phyloP scores from a whole-genome alignment of 805 yeast genomes.

The Starmerella gropengiesseri region DNA sequence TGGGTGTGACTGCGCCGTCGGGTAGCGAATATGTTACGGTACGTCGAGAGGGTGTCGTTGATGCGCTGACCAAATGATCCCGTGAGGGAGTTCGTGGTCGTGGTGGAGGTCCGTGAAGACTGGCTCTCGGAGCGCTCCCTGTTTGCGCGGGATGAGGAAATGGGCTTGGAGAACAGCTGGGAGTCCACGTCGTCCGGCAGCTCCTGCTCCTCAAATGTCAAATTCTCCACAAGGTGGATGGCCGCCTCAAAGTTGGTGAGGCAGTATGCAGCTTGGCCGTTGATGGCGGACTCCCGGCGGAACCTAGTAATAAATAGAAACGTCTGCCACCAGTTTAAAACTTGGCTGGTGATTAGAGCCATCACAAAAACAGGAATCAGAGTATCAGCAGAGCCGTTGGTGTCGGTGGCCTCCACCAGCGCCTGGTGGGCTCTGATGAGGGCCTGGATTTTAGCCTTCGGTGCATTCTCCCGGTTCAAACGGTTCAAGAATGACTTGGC shows the following conservation, averaged over 20 bases:
- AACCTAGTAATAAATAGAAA: slow-evolving; percentile 33
- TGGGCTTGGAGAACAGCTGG: slow-evolving; percentile 19
- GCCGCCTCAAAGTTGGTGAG: slow-evolving; percentile 38
- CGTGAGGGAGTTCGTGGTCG: slow-evolving; percentile 13
- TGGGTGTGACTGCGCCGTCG: slow-evolving; percentile 10
- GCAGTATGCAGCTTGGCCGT: slow-evolving; percentile 34
- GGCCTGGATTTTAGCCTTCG: slow-evolving; percentile 29
- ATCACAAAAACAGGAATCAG: slow-evolving; percentile 33
- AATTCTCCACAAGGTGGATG: slow-evolving; percentile 30
- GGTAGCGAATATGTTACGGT: slow-evolving; percentile 16
- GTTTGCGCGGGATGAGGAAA: slow-evolving; percentile 14
- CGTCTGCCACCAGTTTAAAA: slow-evolving; percentile 31
- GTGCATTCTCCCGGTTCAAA: slow-evolving; percentile 28
- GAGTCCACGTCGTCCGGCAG: slow-evolving; percentile 27
- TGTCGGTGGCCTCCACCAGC: slow-evolving; percentile 27
- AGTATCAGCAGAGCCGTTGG: slow-evolving; percentile 30
- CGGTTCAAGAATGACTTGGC: slow-evolving; percentile 15
- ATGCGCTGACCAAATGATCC: slow-evolving; percentile 27
- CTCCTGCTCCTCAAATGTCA: slow-evolving; percentile 25
- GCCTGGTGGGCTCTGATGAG: slow-evolving; percentile 31
- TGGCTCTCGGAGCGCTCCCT: slow-evolving; percentile 20
- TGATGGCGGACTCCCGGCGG: slow-evolving; percentile 28
- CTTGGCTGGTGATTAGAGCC: slow-evolving; percentile 27
- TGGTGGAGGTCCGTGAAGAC: slow-evolving; percentile 27
- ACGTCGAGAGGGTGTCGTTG: slow-evolving; percentile 27